Evolutionary conservation across 1,284 basidiomycete species (phyloP).

Genomic region (Moniliella sp.): DNA sequence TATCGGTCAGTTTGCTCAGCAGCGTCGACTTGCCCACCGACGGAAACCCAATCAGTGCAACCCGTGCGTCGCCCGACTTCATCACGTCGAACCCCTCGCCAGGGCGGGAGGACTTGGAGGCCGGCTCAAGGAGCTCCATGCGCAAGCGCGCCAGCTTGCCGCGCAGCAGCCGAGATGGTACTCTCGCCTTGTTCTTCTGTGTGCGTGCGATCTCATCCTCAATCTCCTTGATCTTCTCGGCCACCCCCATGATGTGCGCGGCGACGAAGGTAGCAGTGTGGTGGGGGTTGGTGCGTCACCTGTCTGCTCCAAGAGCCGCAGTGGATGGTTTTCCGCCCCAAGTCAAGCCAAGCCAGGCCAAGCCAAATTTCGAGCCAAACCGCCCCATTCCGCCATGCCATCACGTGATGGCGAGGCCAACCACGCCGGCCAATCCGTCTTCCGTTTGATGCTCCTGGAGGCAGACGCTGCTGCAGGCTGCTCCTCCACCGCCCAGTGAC

Average conservation of each 20-base stretch:
- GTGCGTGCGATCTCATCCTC: slow-evolving; percentile 73
- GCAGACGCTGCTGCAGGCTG: no score
- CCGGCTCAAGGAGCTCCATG: slow-evolving; percentile 25
- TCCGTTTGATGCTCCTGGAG: no score
- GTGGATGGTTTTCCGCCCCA: no score
- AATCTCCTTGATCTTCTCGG: slow-evolving; percentile 63
- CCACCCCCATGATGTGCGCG: slow-evolving; percentile 21
- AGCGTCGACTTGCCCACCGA: slow-evolving; percentile 85
- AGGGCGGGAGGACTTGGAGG: slow-evolving; percentile 16
- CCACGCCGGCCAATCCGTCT: no score
- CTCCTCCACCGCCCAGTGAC: no score
- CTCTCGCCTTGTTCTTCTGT: slow-evolving; percentile 34
- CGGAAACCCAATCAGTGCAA: slow-evolving; percentile 54
- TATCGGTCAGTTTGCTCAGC: slow-evolving; percentile 73
- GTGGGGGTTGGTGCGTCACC: no score
- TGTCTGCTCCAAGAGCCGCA: no score
- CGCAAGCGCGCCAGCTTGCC: slow-evolving; percentile 27
- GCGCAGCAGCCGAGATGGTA: slow-evolving; percentile 26
- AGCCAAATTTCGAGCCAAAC: no score
- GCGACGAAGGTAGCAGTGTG: no score
- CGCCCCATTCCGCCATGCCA: no score
- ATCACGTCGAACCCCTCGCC: slow-evolving; percentile 29
- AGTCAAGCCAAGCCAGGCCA: no score
- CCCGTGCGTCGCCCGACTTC: slow-evolving; percentile 35
- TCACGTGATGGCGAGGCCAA: no score